Evolutionary conservation across 768 basidiomycete genomes (phyloP).

Genomic region (Phylloporus arenicola): DNA sequence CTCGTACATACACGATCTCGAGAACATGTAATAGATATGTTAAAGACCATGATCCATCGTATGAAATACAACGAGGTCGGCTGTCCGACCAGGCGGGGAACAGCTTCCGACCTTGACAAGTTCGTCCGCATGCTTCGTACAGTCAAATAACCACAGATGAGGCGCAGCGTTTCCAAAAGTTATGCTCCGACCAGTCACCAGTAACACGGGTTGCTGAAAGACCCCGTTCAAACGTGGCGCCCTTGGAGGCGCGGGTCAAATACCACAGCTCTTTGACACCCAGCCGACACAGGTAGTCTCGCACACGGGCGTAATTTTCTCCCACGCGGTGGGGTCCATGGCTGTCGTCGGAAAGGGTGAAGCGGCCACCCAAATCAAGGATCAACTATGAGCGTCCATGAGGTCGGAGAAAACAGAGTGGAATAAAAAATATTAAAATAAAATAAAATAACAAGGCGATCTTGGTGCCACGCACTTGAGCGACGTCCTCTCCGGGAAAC

Average conservation of each 20-base stretch:
- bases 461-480: constrained; percentile 49
- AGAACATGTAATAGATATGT: background rate
- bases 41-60: constrained; percentile 1
- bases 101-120: constrained; percentile 18
- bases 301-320: constrained; percentile 68
- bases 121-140: constrained; percentile 2
- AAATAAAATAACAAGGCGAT: constrained; percentile 8
- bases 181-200: constrained; percentile 53
- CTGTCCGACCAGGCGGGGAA: constrained; percentile 12
- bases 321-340: constrained; percentile 89
- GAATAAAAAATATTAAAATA: background rate
- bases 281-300: constrained; percentile 57
- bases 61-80: constrained; percentile 14
- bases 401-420: background rate
- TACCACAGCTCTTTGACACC: constrained; percentile 65
- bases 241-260: constrained; percentile 37
- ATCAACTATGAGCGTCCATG: constrained; percentile 52
- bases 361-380: constrained; percentile 57
- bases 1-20: background rate
- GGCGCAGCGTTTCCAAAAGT: constrained; percentile 46
- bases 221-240: constrained; percentile 26
- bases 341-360: constrained; percentile 92
- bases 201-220: constrained; percentile 41
- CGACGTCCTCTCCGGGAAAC: constrained; percentile 78
- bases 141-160: constrained; percentile 13